Evolutionary conservation across 805 yeast genomes (phyloP).

Genomic region (Sugiyamaella smithiae): DNA sequence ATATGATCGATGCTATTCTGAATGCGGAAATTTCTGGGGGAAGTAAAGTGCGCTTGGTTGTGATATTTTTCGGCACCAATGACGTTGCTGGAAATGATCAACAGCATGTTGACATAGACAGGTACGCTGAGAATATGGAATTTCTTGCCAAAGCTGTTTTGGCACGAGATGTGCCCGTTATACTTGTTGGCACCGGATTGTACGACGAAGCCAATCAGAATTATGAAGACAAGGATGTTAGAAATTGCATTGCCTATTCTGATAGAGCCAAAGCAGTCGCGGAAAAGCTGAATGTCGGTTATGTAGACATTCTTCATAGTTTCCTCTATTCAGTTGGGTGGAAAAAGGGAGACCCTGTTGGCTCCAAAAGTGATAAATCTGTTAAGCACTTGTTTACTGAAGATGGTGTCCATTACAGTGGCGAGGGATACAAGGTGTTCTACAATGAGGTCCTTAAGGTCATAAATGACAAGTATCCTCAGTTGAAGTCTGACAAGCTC

Average conservation of each 20-base stretch:
- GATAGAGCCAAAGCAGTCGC: constrained; percentile 50
- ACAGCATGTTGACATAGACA: constrained; percentile 51
- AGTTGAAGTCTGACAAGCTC: constrained; percentile 27
- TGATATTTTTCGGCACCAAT: constrained; percentile 78
- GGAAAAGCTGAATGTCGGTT: constrained; percentile 46
- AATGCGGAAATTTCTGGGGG: constrained; percentile 43
- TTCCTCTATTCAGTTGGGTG: constrained; percentile 44
- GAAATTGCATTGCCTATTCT: constrained; percentile 46
- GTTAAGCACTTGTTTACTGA: constrained; percentile 38
- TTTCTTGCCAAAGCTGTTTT: constrained; percentile 42
- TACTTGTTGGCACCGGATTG: constrained; percentile 58
- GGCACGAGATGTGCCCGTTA: constrained; percentile 50
- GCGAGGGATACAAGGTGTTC: constrained; percentile 50
- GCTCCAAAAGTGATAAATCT: constrained; percentile 9
- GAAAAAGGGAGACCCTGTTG: constrained; percentile 33
- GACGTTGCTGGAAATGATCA: constrained; percentile 47
- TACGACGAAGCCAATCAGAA: constrained; percentile 23
- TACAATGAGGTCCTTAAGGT: constrained; percentile 42
- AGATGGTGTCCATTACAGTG: constrained; percentile 59
- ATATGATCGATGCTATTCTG: constrained; percentile 49
- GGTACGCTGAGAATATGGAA: constrained; percentile 48
- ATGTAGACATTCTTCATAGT: constrained; percentile 51
- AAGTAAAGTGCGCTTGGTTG: constrained; percentile 35
- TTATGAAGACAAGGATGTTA: constrained; percentile 36
- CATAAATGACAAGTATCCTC: constrained; percentile 47